phyloP scores from a whole-genome alignment of 1,284 basidiomycete genomes.

The Sutorius eximius region DNA sequence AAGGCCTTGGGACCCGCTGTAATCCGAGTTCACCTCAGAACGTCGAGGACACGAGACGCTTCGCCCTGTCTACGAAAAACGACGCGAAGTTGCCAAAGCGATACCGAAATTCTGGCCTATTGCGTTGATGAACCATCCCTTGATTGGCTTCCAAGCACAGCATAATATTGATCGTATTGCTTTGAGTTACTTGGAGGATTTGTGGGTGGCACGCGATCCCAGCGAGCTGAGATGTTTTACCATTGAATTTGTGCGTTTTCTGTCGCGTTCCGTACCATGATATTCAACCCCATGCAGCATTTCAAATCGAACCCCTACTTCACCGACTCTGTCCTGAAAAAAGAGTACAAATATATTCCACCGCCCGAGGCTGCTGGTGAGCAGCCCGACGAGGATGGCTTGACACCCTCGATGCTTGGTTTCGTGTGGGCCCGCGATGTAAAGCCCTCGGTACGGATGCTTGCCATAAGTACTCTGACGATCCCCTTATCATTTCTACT shows the following conservation, averaged over 20 bases:
- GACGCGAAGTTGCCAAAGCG: slow-evolving; percentile 60
- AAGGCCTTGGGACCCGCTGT: background rate
- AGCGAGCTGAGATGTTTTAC: slow-evolving; percentile 71
- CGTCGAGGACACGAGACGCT: slow-evolving; percentile 58
- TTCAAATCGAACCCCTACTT: slow-evolving; percentile 86
- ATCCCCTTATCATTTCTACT: slow-evolving; percentile 2
- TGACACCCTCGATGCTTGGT: slow-evolving; percentile 71
- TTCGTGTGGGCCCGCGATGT: slow-evolving; percentile 79
- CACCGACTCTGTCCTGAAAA: slow-evolving; percentile 68
- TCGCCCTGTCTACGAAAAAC: slow-evolving; percentile 62
- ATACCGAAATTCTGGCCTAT: slow-evolving; percentile 80
- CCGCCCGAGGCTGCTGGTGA: slow-evolving; percentile 53
- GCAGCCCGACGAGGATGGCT: slow-evolving; percentile 65
- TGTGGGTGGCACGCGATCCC: slow-evolving; percentile 72
- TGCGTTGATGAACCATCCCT: slow-evolving; percentile 67
- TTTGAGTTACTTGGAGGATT: slow-evolving; percentile 72
- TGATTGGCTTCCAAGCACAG: slow-evolving; percentile 62
- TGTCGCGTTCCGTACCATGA: background rate
- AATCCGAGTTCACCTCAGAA: slow-evolving; percentile 45
- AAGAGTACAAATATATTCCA: slow-evolving; percentile 73
- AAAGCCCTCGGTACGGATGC: slow-evolving; percentile 52
- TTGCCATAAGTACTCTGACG: background rate
- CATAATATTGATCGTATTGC: slow-evolving; percentile 72
- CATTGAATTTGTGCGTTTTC: slow-evolving; percentile 71
- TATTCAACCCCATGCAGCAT: slow-evolving; percentile 44